Percentiles rank a stretch among this genome's conserved stretches.
Conservation (phyloP, 768 basidiomycete species). For the Leucogyrophana mollusca region DNA sequence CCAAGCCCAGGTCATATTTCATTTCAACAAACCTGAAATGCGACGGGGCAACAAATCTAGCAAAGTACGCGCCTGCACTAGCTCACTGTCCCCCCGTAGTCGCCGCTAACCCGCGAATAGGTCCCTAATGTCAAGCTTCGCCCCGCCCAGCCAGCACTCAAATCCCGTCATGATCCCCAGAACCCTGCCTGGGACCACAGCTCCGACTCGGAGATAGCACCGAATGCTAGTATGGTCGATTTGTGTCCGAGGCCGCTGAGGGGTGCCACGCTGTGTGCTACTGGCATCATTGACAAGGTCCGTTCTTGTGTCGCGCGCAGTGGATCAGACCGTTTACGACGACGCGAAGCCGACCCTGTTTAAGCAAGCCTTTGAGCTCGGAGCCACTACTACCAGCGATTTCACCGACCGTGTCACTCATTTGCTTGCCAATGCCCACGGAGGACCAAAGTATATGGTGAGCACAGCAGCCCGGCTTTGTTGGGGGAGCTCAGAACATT, state of each 20-base stretch:
- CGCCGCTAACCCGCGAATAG: no score
- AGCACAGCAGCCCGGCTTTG: conserved; percentile 23
- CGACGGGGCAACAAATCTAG: conserved; percentile 65
- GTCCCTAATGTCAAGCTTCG: conserved; percentile 84
- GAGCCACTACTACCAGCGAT: conserved; percentile 64
- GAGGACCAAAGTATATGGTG: conserved; percentile 82
- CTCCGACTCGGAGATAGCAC: conserved; percentile 49
- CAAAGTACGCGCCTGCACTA: conserved; percentile 53
- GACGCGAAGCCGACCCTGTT: conserved; percentile 60
- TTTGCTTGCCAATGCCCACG: conserved; percentile 77
- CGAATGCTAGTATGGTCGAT: conserved; percentile 45
- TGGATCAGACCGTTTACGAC: not conserved
- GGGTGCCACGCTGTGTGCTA: conserved; percentile 67
- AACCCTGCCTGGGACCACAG: conserved; percentile 36
- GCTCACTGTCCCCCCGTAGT: no score
- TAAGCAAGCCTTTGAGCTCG: conserved; percentile 77
- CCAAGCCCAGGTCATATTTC: not conserved
- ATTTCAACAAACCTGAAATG: conserved; percentile 21
- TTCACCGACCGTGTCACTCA: conserved; percentile 89
- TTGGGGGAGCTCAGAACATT: no score
- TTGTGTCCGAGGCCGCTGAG: conserved; percentile 67
- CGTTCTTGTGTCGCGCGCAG: conserved; percentile 12
- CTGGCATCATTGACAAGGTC: conserved; percentile 80
- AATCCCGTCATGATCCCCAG: conserved; percentile 26
- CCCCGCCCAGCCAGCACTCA: conserved; percentile 47